A percentile compares a stretch with the other conserved stretches of the same genome.
Evolutionary conservation across 2,329 filamentous ascomycete species (phyloP).

Genomic region (Colletotrichum navitas): DNA sequence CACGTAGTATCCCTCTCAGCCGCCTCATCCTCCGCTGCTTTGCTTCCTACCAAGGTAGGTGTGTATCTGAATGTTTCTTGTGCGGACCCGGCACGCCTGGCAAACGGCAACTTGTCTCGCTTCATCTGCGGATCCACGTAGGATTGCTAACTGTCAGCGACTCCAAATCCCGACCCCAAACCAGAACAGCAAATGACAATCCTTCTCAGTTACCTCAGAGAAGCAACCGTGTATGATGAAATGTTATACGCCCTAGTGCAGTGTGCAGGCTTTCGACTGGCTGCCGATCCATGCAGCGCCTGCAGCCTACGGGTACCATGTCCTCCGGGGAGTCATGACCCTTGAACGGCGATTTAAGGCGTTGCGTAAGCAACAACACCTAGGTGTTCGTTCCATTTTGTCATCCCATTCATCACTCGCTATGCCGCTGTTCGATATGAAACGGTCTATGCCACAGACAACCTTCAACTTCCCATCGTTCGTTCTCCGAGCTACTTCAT

Average conservation of each 20-base stretch:
- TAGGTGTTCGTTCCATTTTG: conserved; percentile 39
- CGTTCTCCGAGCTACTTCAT: conserved; percentile 1
- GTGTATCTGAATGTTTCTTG: background rate
- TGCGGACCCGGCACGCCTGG: background rate
- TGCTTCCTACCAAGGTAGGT: no score
- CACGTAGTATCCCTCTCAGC: background rate
- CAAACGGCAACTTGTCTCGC: conserved; percentile 6
- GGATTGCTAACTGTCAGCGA: conserved; percentile 23
- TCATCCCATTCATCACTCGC: conserved; percentile 35
- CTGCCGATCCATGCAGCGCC: conserved; percentile 35
- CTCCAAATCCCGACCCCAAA: background rate
- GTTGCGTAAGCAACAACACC: conserved; percentile 35
- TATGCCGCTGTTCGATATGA: conserved; percentile 12
- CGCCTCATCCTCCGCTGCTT: background rate
- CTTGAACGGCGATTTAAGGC: conserved; percentile 27
- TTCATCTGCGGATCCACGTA: conserved; percentile 5
- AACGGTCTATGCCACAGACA: conserved; percentile 10
- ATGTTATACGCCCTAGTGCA: background rate
- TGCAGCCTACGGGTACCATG: conserved; percentile 29
- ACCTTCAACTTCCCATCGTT: conserved; percentile 13
- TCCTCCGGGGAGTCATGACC: conserved; percentile 25
- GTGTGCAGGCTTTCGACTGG: background rate
- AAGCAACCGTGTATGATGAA: background rate
- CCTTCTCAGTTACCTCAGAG: background rate
- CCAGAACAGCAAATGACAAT: conserved; percentile 7